Conservation (phyloP, 2,329 filamentous ascomycete genomes). For the Neophaeococcomyces aloes region DNA sequence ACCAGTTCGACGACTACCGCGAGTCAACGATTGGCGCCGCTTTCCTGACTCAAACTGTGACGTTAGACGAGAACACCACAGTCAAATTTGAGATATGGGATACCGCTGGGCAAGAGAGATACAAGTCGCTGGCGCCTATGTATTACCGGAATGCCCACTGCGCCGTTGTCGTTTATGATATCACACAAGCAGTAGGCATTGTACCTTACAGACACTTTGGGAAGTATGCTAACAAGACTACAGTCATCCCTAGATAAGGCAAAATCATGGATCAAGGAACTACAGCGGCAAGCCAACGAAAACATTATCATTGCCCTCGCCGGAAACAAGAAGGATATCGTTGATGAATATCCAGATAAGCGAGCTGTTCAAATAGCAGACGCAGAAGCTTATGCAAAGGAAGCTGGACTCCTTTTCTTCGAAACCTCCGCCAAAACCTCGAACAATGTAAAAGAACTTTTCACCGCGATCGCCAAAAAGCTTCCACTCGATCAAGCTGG, state of each 20-base stretch:
- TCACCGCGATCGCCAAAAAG: constrained; percentile 96
- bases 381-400: constrained; percentile 87
- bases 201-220: constrained; percentile 2
- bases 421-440: constrained; percentile 97
- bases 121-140: constrained; percentile 98
- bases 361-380: constrained; percentile 80
- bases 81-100: constrained; percentile 99
- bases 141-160: constrained; percentile 99
- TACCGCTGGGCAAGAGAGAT: constrained; percentile 94
- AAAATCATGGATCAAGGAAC: constrained; percentile 97
- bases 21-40: constrained; percentile 97
- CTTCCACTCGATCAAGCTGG: constrained; percentile 90
- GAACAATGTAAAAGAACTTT: constrained; percentile 89
- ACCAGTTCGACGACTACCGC: constrained; percentile 98
- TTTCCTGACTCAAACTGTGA: constrained; percentile 97
- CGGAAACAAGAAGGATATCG: constrained; percentile 95
- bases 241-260: constrained; percentile 96
- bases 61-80: constrained; percentile 92
- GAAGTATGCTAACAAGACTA: constrained; percentile 13
- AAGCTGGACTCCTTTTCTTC: constrained; percentile 92
- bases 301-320: constrained; percentile 98
- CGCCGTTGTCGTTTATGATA: constrained; percentile 97
- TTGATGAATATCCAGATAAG: constrained; percentile 90
- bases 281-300: constrained; percentile 97
- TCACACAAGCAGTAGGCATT: constrained; percentile 82